Base-by-base conservation (phyloP, 1,139 yeast species). In the Zygosaccharomyces pseudobailii region DNA sequence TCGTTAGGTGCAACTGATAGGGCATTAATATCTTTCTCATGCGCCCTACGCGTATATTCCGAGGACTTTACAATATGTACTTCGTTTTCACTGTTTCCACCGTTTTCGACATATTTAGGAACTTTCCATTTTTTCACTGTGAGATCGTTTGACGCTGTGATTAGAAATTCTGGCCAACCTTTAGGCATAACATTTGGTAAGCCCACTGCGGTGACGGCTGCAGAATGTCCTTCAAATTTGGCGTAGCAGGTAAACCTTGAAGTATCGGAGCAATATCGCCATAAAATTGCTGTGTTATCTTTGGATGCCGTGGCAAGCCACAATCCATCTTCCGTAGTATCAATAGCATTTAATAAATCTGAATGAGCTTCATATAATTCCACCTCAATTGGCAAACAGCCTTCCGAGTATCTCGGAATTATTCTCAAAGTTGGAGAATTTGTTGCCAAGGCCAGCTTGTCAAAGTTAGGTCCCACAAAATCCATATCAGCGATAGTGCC, bases 251-350 rank as follows among this genome's bases (percentile, higher is more conserved):
- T 70, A 56, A 86, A 88, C 22, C 58, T 65, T 2, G 63, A 70
- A 1, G 53, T 56, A 0, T 58, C 61, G 4, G 69, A 72, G 52
- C 76, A 68, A 66, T 76, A 80, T 57, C 71, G 75, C 99, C 99
- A 92, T 49, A 92, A 69, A 54, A 87, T 76, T 0, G 95, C 95
- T 40, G 82, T 82, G 54, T 80, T 77, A 64, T 92, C 99, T 67
- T 92, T 94, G n/a, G 95, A 84, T 0, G 92, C 97, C 3, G 97
- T 85, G 4, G 87, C 94, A 22, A 92, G 70, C 97, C 97, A 92
- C 48, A 67, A 58, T 0, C 97, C 98, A 65, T 90, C 92, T 20
- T 71, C 71, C 0, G 89, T 79, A 2, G 82, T 78, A 65, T 88
- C 97, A 24, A 94, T 63, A 30, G 87, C 79, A 61, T 92, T 87